Evolutionary conservation across 371 early-diverging fungal genomes (phyloP).

Genomic region (Mucor velutinosus): DNA sequence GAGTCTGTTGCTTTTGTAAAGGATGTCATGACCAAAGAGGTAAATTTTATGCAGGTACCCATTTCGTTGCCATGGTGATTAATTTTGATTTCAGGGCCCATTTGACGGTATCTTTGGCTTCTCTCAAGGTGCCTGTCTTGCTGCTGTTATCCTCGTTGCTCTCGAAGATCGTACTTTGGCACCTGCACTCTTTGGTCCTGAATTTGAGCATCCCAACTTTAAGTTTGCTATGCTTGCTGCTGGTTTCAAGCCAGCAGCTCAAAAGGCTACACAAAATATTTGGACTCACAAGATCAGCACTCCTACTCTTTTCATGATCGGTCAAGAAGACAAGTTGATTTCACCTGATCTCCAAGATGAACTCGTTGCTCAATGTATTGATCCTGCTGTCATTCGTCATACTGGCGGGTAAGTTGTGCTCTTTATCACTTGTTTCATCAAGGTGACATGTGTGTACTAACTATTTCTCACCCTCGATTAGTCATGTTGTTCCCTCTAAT

Average conservation of each 20-base stretch:
- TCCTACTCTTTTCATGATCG: conserved; percentile 71
- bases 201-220: conserved; percentile 51
- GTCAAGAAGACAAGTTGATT: conserved; percentile 58
- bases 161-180: conserved; percentile 38
- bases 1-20: conserved; percentile 58
- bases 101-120: conserved; percentile 80
- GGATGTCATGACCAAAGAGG: conserved; percentile 54
- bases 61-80: not conserved
- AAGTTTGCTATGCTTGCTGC: conserved; percentile 65
- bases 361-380: conserved; percentile 42
- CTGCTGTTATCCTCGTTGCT: conserved; percentile 57
- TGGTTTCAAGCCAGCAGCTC: conserved; percentile 55
- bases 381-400: conserved; percentile 41
- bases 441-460: too few species aligned
- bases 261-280: conserved; percentile 38
- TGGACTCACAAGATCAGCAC: conserved; percentile 49
- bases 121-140: conserved; percentile 73
- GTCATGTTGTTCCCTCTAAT: conserved; percentile 72
- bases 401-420: conserved; percentile 51
- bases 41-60: conserved; percentile 11
- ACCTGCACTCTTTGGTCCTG: conserved; percentile 30
- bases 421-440: not conserved
- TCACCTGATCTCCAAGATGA: conserved; percentile 44
- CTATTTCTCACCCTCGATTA: conserved; percentile 6
- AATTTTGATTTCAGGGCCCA: conserved; percentile 50